Base-by-base conservation (phyloP, 768 basidiomycete genomes). In the Trametes villosa region DNA sequence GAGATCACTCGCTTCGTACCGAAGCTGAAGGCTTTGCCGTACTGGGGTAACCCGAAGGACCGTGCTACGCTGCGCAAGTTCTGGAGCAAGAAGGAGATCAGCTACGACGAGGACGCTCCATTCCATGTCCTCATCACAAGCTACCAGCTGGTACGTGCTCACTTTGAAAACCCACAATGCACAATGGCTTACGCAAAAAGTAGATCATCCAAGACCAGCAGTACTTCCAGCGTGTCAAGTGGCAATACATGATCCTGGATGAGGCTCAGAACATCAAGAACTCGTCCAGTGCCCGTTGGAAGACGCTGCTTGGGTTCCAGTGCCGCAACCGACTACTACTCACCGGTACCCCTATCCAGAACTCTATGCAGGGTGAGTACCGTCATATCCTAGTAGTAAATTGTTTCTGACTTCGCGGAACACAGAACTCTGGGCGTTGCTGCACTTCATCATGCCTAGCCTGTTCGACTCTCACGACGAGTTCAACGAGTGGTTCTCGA, bases 161-260 rank as follows among this genome's bases (percentile, higher is more conserved):
- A 2, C 2, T 20, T 18, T 18, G 4, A n/a, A 4, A 9, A 15
- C 17, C n/a, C 18, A 18, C 34, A 49, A 9, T 9, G 1, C 6
- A 26, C 9, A 18, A 26, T 9, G 41, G 31, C 17, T 59, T 4
- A 52, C 12, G 3, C 0, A 15, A 8, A 11, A 36, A 47, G 0
- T 68, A 94, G 92, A 87, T 96, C 48, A 95, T 94, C 2, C 91
- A 93, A 79, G 97, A 98, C 71, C 95, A 97, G 70, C 93, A 98
- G 67, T 97, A 99, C 76, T 96, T 99, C 77, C 93, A 97, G 70
- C 86, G 92, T 38, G 89, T 98, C 63, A 96, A 94, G 70, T 99
- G 97, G 97, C 97, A 99, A 76, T 99, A 98, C 72, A 98, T 98
- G 96, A 86, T 99, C 60, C 81, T 99, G n/a, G 97, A 99, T 68